Base-by-base conservation (phyloP, 768 basidiomycete genomes). In the Crepidotus variabilis region DNA sequence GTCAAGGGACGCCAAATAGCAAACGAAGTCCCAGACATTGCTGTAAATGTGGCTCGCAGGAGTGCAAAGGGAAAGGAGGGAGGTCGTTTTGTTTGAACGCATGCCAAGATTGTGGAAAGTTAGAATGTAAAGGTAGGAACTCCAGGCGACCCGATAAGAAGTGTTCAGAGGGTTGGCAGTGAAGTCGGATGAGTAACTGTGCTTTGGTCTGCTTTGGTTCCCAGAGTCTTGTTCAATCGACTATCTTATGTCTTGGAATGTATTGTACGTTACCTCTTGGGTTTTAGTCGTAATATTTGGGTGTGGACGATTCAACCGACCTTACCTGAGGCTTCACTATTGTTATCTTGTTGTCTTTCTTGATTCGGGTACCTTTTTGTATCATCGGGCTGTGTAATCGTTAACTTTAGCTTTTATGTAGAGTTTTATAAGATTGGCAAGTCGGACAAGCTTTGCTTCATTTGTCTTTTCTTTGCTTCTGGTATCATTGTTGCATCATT, bases 41-140 rank as follows among this genome's bases (percentile, higher is more conserved):
- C 63, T 86, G 85, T 67, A 92, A 92, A 72, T 92, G 90, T 55
- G 90, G 90, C 14, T 85, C 82, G 36, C 83, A 86, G 69, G 83
- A 88, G 21, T 92, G 90, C 68, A 92, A 91, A 66, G 90, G 90
- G 50, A 92, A 91, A 62, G 90, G 90, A 2, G 90, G 90, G 3
- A 75, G 88, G 36, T 74, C 75, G 46, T 90, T 89, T 66, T 92
- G 90, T 66, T 74, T 73, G 62, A 90, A 85, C 67, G 74, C 82
- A 43, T 92, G 90, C 60, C 87, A 89, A 72, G 90, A 92, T 69
- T 92, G 90, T 66, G 87, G 88, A n/a, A 86, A 87, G 74, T 62
- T 86, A 60, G 86, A 88, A 14, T 92, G 90, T 64, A 84, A 79
- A 62, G 90, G 90, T 22, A 75, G 90, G 70, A 91, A 89, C 64